phyloP scores from a whole-genome alignment of 2,329 filamentous ascomycete species.

The Coleophoma eucalyptorum region DNA sequence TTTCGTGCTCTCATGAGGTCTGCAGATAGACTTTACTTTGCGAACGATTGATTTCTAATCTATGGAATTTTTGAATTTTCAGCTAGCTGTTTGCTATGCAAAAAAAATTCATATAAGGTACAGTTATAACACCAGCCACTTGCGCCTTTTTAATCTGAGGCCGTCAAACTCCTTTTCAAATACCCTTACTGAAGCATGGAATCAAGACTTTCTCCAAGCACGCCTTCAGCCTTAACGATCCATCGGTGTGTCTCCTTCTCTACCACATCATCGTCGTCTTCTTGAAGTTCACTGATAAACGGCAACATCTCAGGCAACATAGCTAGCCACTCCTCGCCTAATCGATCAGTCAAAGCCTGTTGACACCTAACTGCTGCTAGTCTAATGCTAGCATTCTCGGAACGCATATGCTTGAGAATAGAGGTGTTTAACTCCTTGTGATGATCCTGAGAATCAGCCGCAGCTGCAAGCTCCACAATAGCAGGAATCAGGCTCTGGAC shows the following conservation, averaged over 20 bases:
- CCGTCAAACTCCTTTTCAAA: not conserved
- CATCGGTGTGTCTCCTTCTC: constrained; percentile 86
- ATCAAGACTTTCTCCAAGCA: constrained; percentile 86
- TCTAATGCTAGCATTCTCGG: constrained; percentile 66
- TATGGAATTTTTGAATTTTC: too few species aligned
- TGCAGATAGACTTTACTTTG: too few species aligned
- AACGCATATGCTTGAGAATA: constrained; percentile 75
- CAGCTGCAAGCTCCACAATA: constrained; percentile 74
- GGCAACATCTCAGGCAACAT: constrained; percentile 94
- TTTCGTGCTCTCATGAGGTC: too few species aligned
- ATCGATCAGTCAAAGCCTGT: constrained; percentile 70
- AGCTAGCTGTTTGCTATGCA: too few species aligned
- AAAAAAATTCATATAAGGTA: too few species aligned
- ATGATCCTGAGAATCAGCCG: constrained; percentile 81
- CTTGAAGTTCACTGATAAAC: constrained; percentile 90
- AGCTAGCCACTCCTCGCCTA: constrained; percentile 92
- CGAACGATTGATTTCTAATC: too few species aligned
- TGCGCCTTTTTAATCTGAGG: not conserved
- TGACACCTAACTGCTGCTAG: constrained; percentile 81
- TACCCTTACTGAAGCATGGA: constrained; percentile 77
- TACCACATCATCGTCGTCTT: constrained; percentile 92
- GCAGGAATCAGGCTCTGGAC: constrained; percentile 62
- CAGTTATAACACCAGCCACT: not conserved
- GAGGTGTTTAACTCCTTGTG: constrained; percentile 83
- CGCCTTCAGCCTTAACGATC: constrained; percentile 86